Evolutionary conservation across 202 grass and related monocot species (phyloP).

Genomic region (Sporobolus alterniflorus): DNA sequence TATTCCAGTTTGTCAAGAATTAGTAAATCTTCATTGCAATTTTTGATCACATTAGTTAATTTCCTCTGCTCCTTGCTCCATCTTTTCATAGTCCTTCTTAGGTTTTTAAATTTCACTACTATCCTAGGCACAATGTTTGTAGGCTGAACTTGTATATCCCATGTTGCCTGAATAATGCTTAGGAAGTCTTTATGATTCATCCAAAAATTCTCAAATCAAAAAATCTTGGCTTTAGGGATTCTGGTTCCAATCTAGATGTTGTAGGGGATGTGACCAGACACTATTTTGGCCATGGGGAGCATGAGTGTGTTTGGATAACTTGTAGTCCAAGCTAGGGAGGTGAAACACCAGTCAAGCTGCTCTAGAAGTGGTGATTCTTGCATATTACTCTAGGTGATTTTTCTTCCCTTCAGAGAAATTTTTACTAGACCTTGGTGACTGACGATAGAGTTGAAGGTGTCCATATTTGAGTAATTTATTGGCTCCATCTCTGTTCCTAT

Average conservation of each 20-base stretch:
- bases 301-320: not conserved
- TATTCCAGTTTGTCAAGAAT: not conserved
- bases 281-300: accelerated
- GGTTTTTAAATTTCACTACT: not conserved
- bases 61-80: no score
- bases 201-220: not conserved
- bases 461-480: no score
- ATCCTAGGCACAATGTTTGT: not conserved
- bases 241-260: not conserved
- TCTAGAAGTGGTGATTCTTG: no score
- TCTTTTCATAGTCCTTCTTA: not conserved
- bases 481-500: no score
- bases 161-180: accelerated
- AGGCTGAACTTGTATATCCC: not conserved
- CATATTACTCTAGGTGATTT: not conserved
- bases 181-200: accelerated
- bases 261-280: not conserved
- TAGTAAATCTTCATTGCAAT: not conserved
- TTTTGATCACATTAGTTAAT: not conserved
- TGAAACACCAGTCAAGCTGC: not conserved
- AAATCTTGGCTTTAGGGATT: not conserved
- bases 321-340: accelerated
- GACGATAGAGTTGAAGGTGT: not conserved
- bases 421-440: accelerated
- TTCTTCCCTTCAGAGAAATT: not conserved